Evolutionary conservation across 2,329 filamentous ascomycete species (phyloP).

Genomic region (Thelonectria discophora): DNA sequence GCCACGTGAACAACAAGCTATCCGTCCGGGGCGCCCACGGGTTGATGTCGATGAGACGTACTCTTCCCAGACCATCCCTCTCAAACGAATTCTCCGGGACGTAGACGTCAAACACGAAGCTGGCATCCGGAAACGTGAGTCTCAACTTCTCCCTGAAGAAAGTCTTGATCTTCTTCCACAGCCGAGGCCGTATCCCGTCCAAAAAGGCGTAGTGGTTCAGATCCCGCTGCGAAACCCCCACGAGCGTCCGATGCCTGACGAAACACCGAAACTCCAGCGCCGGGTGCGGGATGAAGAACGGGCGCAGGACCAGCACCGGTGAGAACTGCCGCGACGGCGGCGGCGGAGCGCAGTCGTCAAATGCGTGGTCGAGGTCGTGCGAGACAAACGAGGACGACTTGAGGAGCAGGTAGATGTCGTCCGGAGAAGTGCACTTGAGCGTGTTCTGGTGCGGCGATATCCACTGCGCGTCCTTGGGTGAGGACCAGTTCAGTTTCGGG

Average conservation of each 20-base stretch:
- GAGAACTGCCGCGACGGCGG: slow-evolving; percentile 61
- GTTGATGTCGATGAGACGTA: slow-evolving; percentile 93
- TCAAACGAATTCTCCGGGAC: slow-evolving; percentile 72
- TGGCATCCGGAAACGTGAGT: slow-evolving; percentile 81
- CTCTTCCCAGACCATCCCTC: slow-evolving; percentile 70
- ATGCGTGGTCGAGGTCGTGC: slow-evolving; percentile 92
- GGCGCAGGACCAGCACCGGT: slow-evolving; percentile 85
- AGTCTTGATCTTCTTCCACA: slow-evolving; percentile 73
- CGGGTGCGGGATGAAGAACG: slow-evolving; percentile 88
- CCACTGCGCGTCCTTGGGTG: slow-evolving; percentile 95
- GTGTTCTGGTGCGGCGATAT: slow-evolving; percentile 86
- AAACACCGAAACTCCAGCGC: slow-evolving; percentile 96
- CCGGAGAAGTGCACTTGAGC: slow-evolving; percentile 86
- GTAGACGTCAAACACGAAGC: slow-evolving; percentile 93
- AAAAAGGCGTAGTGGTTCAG: slow-evolving; percentile 91
- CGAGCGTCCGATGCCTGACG: slow-evolving; percentile 80
- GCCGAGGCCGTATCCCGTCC: slow-evolving; percentile 65
- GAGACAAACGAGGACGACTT: slow-evolving; percentile 96
- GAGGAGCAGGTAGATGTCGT: slow-evolving; percentile 91
- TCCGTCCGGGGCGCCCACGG: slow-evolving; percentile 93
- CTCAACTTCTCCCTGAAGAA: slow-evolving; percentile 82
- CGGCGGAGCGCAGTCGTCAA: slow-evolving; percentile 70
- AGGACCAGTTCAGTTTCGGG: slow-evolving; percentile 97
- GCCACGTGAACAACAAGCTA: slow-evolving; percentile 87
- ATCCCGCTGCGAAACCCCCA: slow-evolving; percentile 89